Base-by-base conservation (phyloP, 2,329 filamentous ascomycete genomes). In the Aspergillus sp. region DNA sequence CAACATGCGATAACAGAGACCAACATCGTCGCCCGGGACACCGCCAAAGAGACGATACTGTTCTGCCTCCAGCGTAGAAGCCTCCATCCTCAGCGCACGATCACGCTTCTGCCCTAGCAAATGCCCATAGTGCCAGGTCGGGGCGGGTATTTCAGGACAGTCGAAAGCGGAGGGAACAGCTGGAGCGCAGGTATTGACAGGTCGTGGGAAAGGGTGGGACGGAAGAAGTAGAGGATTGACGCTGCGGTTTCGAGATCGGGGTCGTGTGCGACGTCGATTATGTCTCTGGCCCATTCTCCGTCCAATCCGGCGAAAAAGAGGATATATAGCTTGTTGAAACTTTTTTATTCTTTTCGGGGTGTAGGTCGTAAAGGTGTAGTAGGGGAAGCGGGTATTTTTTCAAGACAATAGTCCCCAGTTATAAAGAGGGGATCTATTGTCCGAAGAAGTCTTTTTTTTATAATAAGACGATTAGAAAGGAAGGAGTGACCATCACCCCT, bases 1-100 rank as follows among this genome's bases (percentile, higher is more conserved):
- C 61, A 81, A 72, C 80, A 82, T 82, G 58, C 76, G 76, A 66
- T 78, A 78, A 68, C 80, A 81, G 47, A 82, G 73, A 58, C 65
- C 72, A 61, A 75, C 67, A 61, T 80, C 77, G 61, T 80, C 78
- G 32, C 77, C 77, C 15, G 77, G 75, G 64, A 78, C 77, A 11
- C 77, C 78, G 25, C 78, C 78, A 64, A 80, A 81, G 3, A 80
- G 70, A 58, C 79, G 78, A 66, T 69, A 79, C 62, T 77, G 78
- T 57, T 80, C 77, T 39, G 68, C 71, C 64, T 80, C 74, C 51
- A 78, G 58, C 56, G 65, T 65, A 49, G 68, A 63, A 49, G 64
- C 61, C 62, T 75, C 71, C 57, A 66, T 64, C 53, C 65, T 70
- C 63, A 71, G 68, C 19, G 66, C 62, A 41, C 66, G 57, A 42